A percentile compares a stretch with the other conserved stretches of the same genome.
Evolutionary conservation across 2,329 filamentous ascomycete genomes (phyloP).

Genomic region (Penicillium sp.): DNA sequence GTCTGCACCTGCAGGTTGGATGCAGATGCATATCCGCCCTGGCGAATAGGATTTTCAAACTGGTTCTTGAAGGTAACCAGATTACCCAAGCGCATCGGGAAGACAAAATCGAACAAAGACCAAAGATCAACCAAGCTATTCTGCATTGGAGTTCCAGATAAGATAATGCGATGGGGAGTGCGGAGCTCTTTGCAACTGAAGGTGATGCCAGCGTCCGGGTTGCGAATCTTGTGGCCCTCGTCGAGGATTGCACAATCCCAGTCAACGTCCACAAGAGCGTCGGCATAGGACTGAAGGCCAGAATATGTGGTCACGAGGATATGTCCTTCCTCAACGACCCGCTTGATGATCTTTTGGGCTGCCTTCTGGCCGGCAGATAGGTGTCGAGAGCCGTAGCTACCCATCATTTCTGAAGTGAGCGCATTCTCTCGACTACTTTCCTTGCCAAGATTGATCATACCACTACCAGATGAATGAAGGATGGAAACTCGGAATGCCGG

Average conservation of each 20-base stretch:
- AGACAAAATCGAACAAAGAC: slow-evolving; percentile 98
- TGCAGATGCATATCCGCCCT: slow-evolving; percentile 93
- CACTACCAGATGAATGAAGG: slow-evolving; percentile 90
- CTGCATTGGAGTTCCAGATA: slow-evolving; percentile 96
- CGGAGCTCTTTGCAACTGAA: slow-evolving; percentile 92
- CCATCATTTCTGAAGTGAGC: slow-evolving; percentile 59
- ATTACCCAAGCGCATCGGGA: slow-evolving; percentile 91
- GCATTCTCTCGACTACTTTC: slow-evolving; percentile 65
- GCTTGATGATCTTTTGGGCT: slow-evolving; percentile 77
- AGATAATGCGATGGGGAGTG: slow-evolving; percentile 85
- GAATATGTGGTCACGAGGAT: slow-evolving; percentile 95
- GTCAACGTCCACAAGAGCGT: slow-evolving; percentile 75
- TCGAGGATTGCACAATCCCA: slow-evolving; percentile 96
- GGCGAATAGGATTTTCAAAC: slow-evolving; percentile 90
- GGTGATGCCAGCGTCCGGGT: slow-evolving; percentile 92
- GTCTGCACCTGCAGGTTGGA: slow-evolving; percentile 93
- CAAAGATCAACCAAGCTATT: slow-evolving; percentile 94
- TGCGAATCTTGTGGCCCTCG: slow-evolving; percentile 97
- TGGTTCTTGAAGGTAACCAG: slow-evolving; percentile 86
- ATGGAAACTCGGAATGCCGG: slow-evolving; percentile 96
- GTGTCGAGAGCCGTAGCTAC: slow-evolving; percentile 42
- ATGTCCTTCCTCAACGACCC: slow-evolving; percentile 81
- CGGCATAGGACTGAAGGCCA: slow-evolving; percentile 87
- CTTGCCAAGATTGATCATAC: slow-evolving; percentile 78
- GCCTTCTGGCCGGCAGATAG: slow-evolving; percentile 61